Percentiles rank a stretch among this genome's conserved stretches.
Conservation (phyloP, 1,139 yeast species). For the Debaryomyces nepalensis region DNA sequence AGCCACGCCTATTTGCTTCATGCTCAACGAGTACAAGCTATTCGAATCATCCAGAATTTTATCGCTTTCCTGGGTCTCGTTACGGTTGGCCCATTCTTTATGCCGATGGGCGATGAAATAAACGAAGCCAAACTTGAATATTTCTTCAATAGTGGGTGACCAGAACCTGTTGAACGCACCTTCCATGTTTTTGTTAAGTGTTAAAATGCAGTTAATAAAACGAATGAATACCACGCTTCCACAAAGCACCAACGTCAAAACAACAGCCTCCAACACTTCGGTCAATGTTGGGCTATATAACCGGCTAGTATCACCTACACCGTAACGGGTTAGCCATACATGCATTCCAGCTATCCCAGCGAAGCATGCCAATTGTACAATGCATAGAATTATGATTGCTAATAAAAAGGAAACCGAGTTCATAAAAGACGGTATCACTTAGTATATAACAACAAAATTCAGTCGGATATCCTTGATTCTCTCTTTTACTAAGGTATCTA, state of each 20-base stretch:
- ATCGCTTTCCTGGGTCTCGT: not conserved
- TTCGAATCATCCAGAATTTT: not conserved
- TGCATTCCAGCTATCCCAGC: not conserved
- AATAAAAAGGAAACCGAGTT: constrained; percentile 1
- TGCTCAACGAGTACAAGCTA: constrained; percentile 9
- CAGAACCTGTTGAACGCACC: constrained; percentile 18
- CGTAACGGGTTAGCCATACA: constrained; percentile 2
- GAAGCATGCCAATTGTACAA: constrained; percentile 2
- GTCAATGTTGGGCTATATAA: not conserved
- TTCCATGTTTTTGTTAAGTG: not conserved
- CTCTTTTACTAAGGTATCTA: too few species aligned
- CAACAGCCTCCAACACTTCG: not conserved
- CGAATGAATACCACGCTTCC: not conserved
- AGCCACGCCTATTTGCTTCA: constrained; percentile 19
- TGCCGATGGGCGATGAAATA: constrained; percentile 11
- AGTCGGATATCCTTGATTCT: not conserved
- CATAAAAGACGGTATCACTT: not conserved
- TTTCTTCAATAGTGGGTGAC: constrained; percentile 21
- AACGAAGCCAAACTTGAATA: constrained; percentile 17
- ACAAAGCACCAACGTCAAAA: not conserved
- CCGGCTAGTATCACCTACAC: not conserved
- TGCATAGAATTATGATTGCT: not conserved
- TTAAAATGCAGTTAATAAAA: not conserved
- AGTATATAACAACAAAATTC: not conserved
- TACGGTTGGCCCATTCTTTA: not conserved